phyloP scores from a whole-genome alignment of 768 basidiomycete genomes.

The Rossbeevera mucosa region DNA sequence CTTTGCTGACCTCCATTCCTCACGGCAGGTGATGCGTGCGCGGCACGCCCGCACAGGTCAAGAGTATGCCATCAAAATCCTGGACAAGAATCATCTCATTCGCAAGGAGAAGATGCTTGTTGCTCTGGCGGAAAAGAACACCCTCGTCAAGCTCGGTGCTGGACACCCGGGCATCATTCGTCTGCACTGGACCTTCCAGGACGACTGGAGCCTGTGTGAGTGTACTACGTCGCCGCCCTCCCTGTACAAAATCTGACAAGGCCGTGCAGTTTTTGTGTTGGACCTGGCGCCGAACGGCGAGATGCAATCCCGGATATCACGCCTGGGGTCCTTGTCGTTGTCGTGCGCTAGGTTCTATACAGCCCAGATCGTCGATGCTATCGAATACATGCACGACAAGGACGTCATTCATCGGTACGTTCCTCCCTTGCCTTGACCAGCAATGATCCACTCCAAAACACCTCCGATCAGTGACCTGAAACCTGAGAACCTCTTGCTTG shows the following conservation, averaged over 20 bases:
- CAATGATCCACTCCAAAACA: constrained; percentile 1
- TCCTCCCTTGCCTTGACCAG: not conserved
- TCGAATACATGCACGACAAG: constrained; percentile 86
- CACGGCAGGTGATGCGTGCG: constrained; percentile 53
- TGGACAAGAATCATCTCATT: constrained; percentile 80
- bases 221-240: constrained; percentile 6
- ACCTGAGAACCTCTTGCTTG: constrained; percentile 88
- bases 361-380: constrained; percentile 84
- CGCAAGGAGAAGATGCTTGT: constrained; percentile 74
- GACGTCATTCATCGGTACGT: constrained; percentile 81
- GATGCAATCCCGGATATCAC: constrained; percentile 65
- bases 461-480: constrained; percentile 56
- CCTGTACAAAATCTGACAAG: constrained; percentile 3
- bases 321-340: constrained; percentile 82
- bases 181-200: constrained; percentile 82
- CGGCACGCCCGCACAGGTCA: constrained; percentile 52
- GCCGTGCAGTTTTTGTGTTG: constrained; percentile 63
- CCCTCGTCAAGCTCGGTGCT: constrained; percentile 57
- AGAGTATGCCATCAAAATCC: constrained; percentile 72
- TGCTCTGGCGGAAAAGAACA: constrained; percentile 77
- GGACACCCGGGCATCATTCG: constrained; percentile 80
- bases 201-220: constrained; percentile 79
- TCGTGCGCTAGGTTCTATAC: constrained; percentile 77
- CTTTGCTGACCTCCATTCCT: constrained; percentile 1
- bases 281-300: constrained; percentile 77